These are phyloP conservation scores for Aspergillus versicolor DNA, from an alignment of 2,329 filamentous ascomycete species.

Conservation along the genomic window DNA sequence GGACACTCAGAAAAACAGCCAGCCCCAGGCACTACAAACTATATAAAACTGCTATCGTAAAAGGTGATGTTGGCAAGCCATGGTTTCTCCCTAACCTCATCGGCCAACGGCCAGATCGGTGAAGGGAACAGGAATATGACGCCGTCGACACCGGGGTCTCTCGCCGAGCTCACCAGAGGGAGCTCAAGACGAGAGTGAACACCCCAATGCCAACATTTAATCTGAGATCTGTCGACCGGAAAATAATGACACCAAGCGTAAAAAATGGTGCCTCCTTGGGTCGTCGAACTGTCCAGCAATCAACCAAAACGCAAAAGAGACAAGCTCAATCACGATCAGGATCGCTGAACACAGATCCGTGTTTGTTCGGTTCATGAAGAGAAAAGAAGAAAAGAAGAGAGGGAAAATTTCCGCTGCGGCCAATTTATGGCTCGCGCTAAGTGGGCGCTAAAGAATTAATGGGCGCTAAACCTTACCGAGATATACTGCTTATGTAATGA, in stretches of 20 bases:
- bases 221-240: constrained; percentile 98
- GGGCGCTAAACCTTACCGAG: constrained; percentile 24
- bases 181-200: constrained; percentile 60
- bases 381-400: constrained; percentile 40
- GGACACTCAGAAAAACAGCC: neutral
- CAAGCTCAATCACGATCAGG: constrained; percentile 53
- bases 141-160: constrained; percentile 56
- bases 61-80: constrained; percentile 66
- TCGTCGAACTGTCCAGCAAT: constrained; percentile 85
- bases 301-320: constrained; percentile 64
- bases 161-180: constrained; percentile 69
- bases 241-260: constrained; percentile 69
- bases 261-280: constrained; percentile 71
- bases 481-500: constrained; percentile 19
- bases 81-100: constrained; percentile 91
- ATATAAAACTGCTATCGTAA: constrained; percentile 1
- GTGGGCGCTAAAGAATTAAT: constrained; percentile 17
- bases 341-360: constrained; percentile 85
- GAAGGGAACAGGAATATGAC: constrained; percentile 89
- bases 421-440: constrained; percentile 31
- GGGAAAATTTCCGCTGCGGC: constrained; percentile 32
- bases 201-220: constrained; percentile 56
- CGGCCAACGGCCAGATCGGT: constrained; percentile 78
- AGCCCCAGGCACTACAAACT: neutral
- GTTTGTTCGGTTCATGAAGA: constrained; percentile 41